Conservation (phyloP, 768 basidiomycete genomes). For the Calocera viscosa region DNA sequence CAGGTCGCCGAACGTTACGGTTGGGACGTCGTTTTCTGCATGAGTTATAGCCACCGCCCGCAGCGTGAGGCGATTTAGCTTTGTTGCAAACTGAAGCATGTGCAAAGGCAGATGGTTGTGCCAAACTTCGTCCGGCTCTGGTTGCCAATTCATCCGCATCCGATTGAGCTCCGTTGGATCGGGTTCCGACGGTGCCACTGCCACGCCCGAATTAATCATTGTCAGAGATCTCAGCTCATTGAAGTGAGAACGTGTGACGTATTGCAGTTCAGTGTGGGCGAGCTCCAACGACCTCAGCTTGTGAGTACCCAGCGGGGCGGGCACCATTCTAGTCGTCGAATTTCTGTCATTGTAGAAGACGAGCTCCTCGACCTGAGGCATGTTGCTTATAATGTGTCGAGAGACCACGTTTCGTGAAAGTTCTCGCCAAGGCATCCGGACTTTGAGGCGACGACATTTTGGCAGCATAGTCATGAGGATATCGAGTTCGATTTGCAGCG, state of each 20-base stretch:
- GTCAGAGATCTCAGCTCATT: neutral
- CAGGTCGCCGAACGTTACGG: neutral
- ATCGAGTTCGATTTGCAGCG: neutral
- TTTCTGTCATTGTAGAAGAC: neutral
- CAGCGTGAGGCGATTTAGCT: neutral
- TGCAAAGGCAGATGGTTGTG: neutral
- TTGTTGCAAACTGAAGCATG: neutral
- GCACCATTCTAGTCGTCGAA: neutral
- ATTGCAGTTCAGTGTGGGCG: neutral
- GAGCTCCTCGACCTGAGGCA: neutral
- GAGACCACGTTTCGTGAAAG: neutral
- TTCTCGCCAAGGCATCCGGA: neutral
- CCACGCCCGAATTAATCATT: neutral
- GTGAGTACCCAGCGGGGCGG: neutral
- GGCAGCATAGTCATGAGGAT: neutral
- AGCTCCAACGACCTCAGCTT: neutral
- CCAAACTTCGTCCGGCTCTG: neutral
- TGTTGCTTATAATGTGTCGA: neutral
- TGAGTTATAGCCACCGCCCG: neutral
- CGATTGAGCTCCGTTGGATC: neutral
- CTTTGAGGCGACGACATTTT: neutral
- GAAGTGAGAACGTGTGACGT: neutral
- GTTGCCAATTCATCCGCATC: neutral
- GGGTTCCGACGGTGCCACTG: neutral
- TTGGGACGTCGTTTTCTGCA: neutral